These are phyloP conservation scores for Ploettnerulaceae sp. DNA, from an alignment of 2,329 filamentous ascomycete genomes.

Conservation along the genomic window DNA sequence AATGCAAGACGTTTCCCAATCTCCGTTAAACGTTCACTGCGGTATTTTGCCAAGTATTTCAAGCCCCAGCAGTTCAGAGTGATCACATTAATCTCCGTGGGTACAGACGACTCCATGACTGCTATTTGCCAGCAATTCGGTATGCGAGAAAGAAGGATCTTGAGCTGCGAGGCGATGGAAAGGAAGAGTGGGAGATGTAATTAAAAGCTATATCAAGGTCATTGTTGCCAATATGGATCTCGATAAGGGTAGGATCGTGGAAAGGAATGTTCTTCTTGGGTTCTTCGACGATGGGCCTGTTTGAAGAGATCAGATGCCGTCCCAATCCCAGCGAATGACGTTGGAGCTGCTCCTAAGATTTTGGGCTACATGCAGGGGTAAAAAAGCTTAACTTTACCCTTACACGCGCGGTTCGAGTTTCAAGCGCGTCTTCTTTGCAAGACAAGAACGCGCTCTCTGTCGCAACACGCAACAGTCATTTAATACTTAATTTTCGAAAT, in stretches of 20 bases:
- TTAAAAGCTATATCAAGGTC: not conserved
- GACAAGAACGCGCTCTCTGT: constrained; percentile 2
- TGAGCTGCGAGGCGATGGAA: not conserved
- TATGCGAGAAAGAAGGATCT: not conserved
- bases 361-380: not conserved
- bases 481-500: constrained; percentile 14
- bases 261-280: constrained; percentile 1
- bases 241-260: not conserved
- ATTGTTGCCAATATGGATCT: not conserved
- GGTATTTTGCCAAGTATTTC: constrained; percentile 75
- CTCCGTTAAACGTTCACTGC: constrained; percentile 71
- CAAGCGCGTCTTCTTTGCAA: constrained; percentile 14
- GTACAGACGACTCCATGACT: constrained; percentile 34
- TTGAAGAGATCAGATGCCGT: constrained; percentile 14
- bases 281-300: constrained; percentile 7
- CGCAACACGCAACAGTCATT: constrained; percentile 3
- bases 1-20: constrained; percentile 76
- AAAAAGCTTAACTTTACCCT: no score
- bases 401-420: constrained; percentile 13
- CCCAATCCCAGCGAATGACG: constrained; percentile 12
- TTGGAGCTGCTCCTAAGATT: not conserved
- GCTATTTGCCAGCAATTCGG: not conserved
- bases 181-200: constrained; percentile 3
- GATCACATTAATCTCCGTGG: constrained; percentile 67
- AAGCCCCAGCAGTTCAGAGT: constrained; percentile 98